These are phyloP conservation scores for Nasturtium officinale DNA, from an alignment of 345 rosid species.

Conservation along the genomic window DNA sequence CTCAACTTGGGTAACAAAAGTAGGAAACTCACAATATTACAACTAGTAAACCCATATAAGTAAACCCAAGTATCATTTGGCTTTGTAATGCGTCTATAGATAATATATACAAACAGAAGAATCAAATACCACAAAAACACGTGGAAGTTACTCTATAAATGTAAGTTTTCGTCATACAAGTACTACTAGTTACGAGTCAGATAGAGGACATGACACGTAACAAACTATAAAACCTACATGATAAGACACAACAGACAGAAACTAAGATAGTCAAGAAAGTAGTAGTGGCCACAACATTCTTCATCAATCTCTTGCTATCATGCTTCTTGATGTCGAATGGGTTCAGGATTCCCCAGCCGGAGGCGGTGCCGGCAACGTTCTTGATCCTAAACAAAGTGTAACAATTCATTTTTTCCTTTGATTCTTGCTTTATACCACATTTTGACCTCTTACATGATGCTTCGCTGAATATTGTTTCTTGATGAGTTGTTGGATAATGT, in stretches of 20 bases:
- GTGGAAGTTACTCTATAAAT: background rate
- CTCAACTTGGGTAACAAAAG: too few relatives aligned
- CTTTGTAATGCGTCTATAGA: background rate
- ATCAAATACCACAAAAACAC: background rate
- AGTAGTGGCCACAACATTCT: slow-evolving; percentile 29
- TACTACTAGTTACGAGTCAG: background rate
- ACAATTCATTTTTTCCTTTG: slow-evolving; percentile 24
- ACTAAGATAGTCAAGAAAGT: slow-evolving; percentile 27
- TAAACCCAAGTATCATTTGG: too few relatives aligned
- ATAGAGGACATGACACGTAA: background rate
- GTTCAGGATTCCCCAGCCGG: background rate
- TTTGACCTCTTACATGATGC: slow-evolving; percentile 29
- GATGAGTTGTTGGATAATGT: slow-evolving; percentile 28
- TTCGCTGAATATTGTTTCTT: slow-evolving; percentile 23
- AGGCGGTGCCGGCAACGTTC: background rate
- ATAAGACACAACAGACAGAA: slow-evolving; percentile 23
- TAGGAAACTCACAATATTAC: too few relatives aligned
- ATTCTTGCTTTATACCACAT: slow-evolving; percentile 30
- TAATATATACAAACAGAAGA: background rate
- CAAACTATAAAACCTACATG: slow-evolving; percentile 7
- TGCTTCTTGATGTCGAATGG: slow-evolving; percentile 29
- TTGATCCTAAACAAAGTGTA: slow-evolving; percentile 34
- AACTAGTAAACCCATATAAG: too few relatives aligned
- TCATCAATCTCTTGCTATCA: slow-evolving; percentile 17
- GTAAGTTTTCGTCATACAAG: background rate